Evolutionary conservation across 2,329 filamentous ascomycete genomes (phyloP), one percentile per base, ranked within the genome.

Genomic region (Parastagonospora nodorum): DNA sequence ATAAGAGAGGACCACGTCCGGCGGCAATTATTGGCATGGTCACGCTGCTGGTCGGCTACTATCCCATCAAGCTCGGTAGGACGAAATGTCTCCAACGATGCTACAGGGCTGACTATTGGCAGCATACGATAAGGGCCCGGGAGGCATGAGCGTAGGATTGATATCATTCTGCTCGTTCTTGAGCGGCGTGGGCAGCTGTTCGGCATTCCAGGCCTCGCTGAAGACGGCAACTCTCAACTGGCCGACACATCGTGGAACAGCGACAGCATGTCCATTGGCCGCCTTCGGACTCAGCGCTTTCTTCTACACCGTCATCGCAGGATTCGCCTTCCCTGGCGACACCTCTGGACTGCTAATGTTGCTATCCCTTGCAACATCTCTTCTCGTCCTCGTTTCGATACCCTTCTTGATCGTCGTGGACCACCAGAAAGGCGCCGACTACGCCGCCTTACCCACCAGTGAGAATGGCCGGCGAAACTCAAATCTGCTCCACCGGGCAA

Each of bases 271-370:
- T 64, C 93, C 94, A 5, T 76, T 97, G 48, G 90, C 94, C 49
- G 92, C 90, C 2, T 97, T 97, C 69, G 94, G 94, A 2, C 77
- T 99, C 50, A 97, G 92, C 71, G 94, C 94, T 47, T 94, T 99
- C 76, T 96, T 97, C 78, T 99, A 97, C 77, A 93, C 94, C 0
- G 81, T 87, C 2, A 75, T 95, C 30, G 90, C 91, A 16, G 84
- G 85, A 14, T 69, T 95, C 40, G 78, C 90, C 35, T 92, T 96
- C 68, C 89, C 90, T 2, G 90, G 91, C 33, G 86, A 95, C 64
- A 94, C 92, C 1, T 88, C 88, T 48, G 83, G 84, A 33, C 92
- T 97, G 63, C 80, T 99, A 50, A 79, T 93, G 57, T 78, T 97
- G 27, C 80, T 99, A 35, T 86, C 92, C 3, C 80, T 85, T 56